A percentile compares a stretch with the other conserved stretches of the same genome.
These are phyloP conservation scores for Gossypium aridum DNA, from an alignment of 441 rosid genomes.

Conservation along the genomic window DNA sequence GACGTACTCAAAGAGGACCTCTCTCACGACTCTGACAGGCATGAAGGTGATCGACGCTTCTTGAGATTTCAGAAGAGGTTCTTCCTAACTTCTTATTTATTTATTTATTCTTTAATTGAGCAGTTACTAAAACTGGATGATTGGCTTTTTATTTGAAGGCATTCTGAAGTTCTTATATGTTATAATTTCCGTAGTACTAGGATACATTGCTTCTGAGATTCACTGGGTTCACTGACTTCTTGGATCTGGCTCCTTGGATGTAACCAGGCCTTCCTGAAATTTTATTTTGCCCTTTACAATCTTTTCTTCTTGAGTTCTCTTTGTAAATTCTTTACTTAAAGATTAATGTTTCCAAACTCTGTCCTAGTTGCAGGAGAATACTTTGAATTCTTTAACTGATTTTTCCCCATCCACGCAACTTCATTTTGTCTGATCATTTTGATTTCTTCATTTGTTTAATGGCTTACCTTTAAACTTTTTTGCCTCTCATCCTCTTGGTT, in stretches of 20 bases:
- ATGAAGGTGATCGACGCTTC: constrained; percentile 81
- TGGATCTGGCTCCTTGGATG: neutral
- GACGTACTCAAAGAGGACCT: constrained; percentile 96
- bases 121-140: neutral
- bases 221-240: neutral
- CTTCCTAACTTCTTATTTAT: constrained; percentile 25
- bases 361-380: neutral
- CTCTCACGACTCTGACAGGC: constrained; percentile 90
- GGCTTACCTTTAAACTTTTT: neutral
- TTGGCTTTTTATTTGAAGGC: neutral
- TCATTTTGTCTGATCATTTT: neutral
- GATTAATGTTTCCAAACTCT: neutral
- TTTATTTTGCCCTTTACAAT: neutral
- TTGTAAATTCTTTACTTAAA: constrained; percentile 1
- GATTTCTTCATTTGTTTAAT: neutral
- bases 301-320: neutral
- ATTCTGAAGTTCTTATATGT: constrained; percentile 9
- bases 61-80: constrained; percentile 96
- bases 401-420: neutral
- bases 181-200: neutral
- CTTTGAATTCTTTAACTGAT: neutral
- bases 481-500: neutral
- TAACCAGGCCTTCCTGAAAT: neutral
- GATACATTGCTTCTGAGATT: neutral
- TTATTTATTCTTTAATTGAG: neutral